Conservation (phyloP, 2,329 filamentous ascomycete genomes). For the Dactylellina leptospora region DNA sequence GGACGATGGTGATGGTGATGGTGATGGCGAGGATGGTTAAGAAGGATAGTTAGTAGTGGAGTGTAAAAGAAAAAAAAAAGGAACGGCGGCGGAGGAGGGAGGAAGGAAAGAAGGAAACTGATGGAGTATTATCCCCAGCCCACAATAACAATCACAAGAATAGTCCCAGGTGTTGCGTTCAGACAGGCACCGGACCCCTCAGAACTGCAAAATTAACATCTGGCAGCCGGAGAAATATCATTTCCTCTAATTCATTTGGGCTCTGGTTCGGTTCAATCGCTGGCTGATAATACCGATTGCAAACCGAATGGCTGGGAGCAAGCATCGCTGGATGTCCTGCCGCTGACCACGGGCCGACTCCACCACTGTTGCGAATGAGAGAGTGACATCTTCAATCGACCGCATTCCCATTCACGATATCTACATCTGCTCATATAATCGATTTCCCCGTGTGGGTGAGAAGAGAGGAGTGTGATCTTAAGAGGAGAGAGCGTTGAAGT, state of each 20-base stretch:
- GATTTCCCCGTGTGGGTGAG: no score
- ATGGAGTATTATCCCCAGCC: slow-evolving; percentile 15
- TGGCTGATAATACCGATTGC: background rate
- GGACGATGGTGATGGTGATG: slow-evolving; percentile 37
- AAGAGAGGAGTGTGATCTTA: background rate
- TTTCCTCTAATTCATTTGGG: background rate
- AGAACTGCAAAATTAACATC: background rate
- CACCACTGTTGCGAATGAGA: no score
- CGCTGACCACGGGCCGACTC: no score
- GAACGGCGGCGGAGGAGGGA: slow-evolving; percentile 44
- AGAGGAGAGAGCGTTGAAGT: background rate
- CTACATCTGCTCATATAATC: no score
- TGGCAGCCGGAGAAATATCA: background rate
- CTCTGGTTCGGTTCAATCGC: slow-evolving; percentile 9
- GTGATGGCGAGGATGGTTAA: slow-evolving; percentile 28
- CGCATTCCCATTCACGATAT: no score
- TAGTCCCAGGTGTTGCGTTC: slow-evolving; percentile 1
- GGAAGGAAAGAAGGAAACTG: slow-evolving; percentile 22
- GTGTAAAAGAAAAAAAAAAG: slow-evolving; percentile 44
- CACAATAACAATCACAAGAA: background rate
- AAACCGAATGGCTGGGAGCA: slow-evolving; percentile 37
- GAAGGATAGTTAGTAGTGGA: slow-evolving; percentile 46
- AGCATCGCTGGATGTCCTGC: no score
- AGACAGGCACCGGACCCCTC: slow-evolving; percentile 7
- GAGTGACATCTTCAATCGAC: background rate